Conservation (phyloP, 768 basidiomycete genomes). For the Phylloporus rhodoxanthus region DNA sequence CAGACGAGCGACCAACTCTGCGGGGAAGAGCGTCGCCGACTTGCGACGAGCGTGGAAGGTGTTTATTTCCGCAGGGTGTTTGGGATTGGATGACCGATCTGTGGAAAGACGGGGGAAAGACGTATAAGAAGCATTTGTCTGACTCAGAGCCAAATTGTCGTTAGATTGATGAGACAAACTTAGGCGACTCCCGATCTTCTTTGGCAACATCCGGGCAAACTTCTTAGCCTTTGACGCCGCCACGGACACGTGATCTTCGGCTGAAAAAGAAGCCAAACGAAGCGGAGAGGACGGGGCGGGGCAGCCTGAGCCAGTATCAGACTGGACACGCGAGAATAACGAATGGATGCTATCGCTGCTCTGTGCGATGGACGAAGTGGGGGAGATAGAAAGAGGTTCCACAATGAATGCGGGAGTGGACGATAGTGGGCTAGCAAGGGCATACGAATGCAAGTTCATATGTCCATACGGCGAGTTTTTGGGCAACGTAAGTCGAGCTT, state of each 20-base stretch:
- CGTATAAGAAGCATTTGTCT: constrained; percentile 21
- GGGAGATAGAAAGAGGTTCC: constrained; percentile 24
- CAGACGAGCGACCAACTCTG: constrained; percentile 23
- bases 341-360: constrained; percentile 26
- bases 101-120: constrained; percentile 21
- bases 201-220: constrained; percentile 28
- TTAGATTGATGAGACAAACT: constrained; percentile 22
- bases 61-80: constrained; percentile 26
- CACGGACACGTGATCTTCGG: constrained; percentile 17
- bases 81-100: constrained; percentile 23
- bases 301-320: constrained; percentile 11
- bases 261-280: constrained; percentile 21
- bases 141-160: constrained; percentile 23
- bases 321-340: constrained; percentile 15
- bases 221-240: constrained; percentile 21
- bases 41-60: constrained; percentile 33
- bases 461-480: constrained; percentile 32
- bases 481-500: constrained; percentile 24
- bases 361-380: constrained; percentile 22
- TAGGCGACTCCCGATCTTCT: constrained; percentile 29
- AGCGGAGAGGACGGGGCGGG: constrained; percentile 26
- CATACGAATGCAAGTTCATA: constrained; percentile 23
- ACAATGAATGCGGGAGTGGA: constrained; percentile 27
- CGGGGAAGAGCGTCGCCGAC: constrained; percentile 30
- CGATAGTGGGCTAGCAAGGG: constrained; percentile 17